Evolutionary conservation across 768 basidiomycete genomes (phyloP).

Genomic region (Piloderma croceum): DNA sequence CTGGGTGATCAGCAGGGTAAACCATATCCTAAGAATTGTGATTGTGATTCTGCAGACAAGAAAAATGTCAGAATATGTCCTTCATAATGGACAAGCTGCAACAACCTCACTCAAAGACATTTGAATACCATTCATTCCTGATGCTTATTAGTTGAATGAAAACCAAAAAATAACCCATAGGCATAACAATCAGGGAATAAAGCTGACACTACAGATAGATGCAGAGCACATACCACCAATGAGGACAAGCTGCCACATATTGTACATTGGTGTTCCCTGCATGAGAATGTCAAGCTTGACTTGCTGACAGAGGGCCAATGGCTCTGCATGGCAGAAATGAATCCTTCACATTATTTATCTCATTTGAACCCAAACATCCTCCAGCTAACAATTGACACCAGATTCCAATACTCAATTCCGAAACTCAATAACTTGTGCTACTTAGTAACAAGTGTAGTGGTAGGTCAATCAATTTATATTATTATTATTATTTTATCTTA

Average conservation of each 20-base stretch:
- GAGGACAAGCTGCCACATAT: conserved; percentile 53
- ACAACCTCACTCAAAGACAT: conserved; percentile 68
- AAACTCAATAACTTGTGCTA: no score
- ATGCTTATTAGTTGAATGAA: conserved; percentile 65
- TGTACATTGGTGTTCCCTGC: conserved; percentile 58
- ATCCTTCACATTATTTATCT: no score
- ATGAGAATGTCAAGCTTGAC: conserved; percentile 76
- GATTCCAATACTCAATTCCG: no score
- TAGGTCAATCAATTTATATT: no score
- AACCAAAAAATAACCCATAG: conserved; percentile 71
- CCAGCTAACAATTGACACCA: no score
- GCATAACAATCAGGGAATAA: conserved; percentile 63
- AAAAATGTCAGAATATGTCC: no score
- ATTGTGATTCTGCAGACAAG: conserved; percentile 57
- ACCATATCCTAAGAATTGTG: conserved; percentile 65
- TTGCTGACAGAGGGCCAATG: conserved; percentile 65
- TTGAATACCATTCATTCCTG: conserved; percentile 72
- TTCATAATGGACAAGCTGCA: neutral
- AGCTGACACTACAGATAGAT: conserved; percentile 67
- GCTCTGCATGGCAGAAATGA: no score
- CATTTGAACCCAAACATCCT: no score
- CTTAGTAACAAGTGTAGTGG: no score
- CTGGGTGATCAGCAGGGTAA: no score
- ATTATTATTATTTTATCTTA: no score
- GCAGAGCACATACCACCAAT: conserved; percentile 76